These are phyloP conservation scores for Plasmopara viticola DNA, from an alignment of 352 stramenopile species.

Conservation along the genomic window DNA sequence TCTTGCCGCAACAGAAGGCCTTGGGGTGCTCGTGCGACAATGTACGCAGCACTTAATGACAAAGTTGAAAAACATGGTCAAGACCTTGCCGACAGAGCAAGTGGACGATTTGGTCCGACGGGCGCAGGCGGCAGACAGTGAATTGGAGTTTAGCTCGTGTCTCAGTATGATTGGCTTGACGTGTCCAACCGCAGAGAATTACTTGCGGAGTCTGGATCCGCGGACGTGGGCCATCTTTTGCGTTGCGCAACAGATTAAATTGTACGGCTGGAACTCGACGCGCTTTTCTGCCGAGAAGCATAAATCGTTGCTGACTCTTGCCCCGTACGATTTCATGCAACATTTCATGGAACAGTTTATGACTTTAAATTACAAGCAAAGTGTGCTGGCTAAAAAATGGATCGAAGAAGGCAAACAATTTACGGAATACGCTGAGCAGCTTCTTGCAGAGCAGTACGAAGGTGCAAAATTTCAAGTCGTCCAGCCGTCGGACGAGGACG, in stretches of 20 bases:
- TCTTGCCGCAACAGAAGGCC: constrained; percentile 13
- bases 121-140: constrained; percentile 28
- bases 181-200: constrained; percentile 27
- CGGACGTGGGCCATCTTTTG: constrained; percentile 25
- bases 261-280: constrained; percentile 31
- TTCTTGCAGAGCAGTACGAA: constrained; percentile 25
- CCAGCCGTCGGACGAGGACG: constrained; percentile 22
- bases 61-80: constrained; percentile 28
- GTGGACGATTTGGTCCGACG: constrained; percentile 33
- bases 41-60: constrained; percentile 26
- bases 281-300: constrained; percentile 17
- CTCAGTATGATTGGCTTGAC: constrained; percentile 31
- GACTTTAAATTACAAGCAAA: constrained; percentile 23
- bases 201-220: constrained; percentile 23
- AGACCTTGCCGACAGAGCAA: constrained; percentile 24
- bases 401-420: constrained; percentile 14
- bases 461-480: constrained; percentile 33
- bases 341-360: constrained; percentile 35
- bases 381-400: constrained; percentile 23
- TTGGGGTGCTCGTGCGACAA: constrained; percentile 17
- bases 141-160: constrained; percentile 30
- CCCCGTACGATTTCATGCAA: constrained; percentile 33
- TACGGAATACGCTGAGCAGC: constrained; percentile 19
- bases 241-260: constrained; percentile 20
- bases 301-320: constrained; percentile 19